Conservation (phyloP, 345 rosid species). For the Excoecaria cochinchinensis region DNA sequence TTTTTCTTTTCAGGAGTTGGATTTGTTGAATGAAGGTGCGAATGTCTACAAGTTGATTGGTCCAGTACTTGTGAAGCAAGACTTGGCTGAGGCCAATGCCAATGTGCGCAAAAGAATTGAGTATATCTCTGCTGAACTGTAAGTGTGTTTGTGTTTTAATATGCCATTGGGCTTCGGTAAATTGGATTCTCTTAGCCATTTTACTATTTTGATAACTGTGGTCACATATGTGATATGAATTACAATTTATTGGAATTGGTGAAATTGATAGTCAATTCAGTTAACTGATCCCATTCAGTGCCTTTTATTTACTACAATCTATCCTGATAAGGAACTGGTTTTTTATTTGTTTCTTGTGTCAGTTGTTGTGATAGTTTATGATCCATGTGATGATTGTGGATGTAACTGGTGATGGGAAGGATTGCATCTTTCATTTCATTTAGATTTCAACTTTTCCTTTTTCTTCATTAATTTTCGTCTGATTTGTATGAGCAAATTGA, state of each 20-base stretch:
- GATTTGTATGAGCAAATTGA: not conserved
- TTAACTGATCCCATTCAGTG: conserved; percentile 28
- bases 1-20: conserved; percentile 62
- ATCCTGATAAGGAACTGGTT: not conserved
- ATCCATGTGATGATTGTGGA: not conserved
- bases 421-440: not conserved
- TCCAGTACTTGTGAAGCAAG: conserved; percentile 95
- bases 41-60: conserved; percentile 94
- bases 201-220: not conserved
- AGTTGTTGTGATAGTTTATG: not conserved
- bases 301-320: not conserved
- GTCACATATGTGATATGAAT: not conserved
- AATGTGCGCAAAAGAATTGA: conserved; percentile 93
- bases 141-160: conserved; percentile 19
- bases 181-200: not conserved
- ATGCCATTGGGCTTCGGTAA: not conserved
- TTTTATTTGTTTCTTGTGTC: not conserved
- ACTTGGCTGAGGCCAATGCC: conserved; percentile 95
- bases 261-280: not conserved
- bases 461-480: not conserved
- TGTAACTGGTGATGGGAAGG: not conserved
- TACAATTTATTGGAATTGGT: not conserved
- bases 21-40: conserved; percentile 79
- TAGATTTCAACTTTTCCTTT: too few relatives aligned
- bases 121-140: conserved; percentile 91